Evolutionary conservation across 1,284 basidiomycete genomes (phyloP).

Genomic region (Stygiomarasmius scandens): DNA sequence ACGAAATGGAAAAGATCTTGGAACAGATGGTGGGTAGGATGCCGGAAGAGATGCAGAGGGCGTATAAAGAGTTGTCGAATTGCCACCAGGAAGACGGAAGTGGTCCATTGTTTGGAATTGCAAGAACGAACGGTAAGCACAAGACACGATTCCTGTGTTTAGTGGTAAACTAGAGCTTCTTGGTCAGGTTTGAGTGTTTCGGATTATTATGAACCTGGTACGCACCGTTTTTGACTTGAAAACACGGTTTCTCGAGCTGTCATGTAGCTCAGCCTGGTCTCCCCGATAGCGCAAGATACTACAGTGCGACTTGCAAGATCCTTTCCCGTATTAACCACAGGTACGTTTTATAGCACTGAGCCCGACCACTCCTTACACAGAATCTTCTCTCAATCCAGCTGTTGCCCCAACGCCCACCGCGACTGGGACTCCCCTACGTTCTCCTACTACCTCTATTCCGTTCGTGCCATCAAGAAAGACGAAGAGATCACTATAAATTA

Average conservation of each 20-base stretch:
- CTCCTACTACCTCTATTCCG: slow-evolving; percentile 29
- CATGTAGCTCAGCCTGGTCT: neutral
- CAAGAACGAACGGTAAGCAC: slow-evolving; percentile 10
- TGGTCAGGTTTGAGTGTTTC: neutral
- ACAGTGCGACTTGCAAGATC: slow-evolving; percentile 1
- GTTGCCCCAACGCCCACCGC: slow-evolving; percentile 28
- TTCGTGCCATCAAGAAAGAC: slow-evolving; percentile 30
- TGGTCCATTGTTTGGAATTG: slow-evolving; percentile 9
- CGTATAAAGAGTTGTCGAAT: slow-evolving; percentile 13
- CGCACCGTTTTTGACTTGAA: neutral
- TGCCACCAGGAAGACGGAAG: slow-evolving; percentile 14
- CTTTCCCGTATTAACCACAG: slow-evolving; percentile 12
- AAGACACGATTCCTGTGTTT: neutral
- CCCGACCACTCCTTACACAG: neutral
- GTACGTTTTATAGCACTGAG: slow-evolving; percentile 1
- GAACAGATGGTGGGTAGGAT: slow-evolving; percentile 8
- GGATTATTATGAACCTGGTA: neutral
- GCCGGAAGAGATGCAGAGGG: slow-evolving; percentile 8
- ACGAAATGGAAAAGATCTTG: neutral
- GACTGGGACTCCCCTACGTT: slow-evolving; percentile 30
- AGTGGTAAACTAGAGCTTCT: neutral
- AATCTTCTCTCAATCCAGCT: slow-evolving; percentile 20
- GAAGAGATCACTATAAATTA: slow-evolving; percentile 36
- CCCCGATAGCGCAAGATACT: neutral
- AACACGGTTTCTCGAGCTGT: neutral